Percentiles rank a stretch among this genome's conserved stretches.
Evolutionary conservation across 345 rosid genomes (phyloP).

Genomic region (Rhodomyrtus tomentosa): DNA sequence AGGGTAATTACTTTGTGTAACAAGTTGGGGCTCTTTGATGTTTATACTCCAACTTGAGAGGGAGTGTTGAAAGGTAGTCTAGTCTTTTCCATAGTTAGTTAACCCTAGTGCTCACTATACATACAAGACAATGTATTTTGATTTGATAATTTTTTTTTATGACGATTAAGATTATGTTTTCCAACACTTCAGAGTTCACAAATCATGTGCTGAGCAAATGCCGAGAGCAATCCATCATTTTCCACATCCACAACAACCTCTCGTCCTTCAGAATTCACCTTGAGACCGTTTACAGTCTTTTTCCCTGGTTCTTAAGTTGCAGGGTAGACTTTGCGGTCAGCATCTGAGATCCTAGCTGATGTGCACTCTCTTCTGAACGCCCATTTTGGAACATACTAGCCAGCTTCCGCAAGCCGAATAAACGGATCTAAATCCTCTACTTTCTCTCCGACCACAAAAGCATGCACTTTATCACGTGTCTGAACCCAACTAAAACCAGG

Average conservation of each 20-base stretch:
- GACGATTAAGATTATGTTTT: no score
- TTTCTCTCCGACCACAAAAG: slow-evolving; percentile 24
- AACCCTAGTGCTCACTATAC: no score
- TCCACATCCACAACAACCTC: not conserved
- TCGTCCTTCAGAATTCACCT: not conserved
- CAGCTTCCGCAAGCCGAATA: slow-evolving; percentile 3
- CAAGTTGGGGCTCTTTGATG: no score
- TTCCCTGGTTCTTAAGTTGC: not conserved
- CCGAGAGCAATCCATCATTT: not conserved
- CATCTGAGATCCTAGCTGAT: not conserved
- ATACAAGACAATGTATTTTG: no score
- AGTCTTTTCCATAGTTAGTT: no score
- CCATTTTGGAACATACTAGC: not conserved
- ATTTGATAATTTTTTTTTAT: no score
- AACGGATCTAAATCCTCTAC: slow-evolving; percentile 5
- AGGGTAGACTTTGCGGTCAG: not conserved
- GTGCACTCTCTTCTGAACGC: not conserved
- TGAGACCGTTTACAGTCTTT: not conserved
- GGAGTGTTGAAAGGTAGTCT: no score
- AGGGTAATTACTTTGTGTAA: no score
- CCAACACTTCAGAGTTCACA: not conserved
- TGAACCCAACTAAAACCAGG: slow-evolving; percentile 55
- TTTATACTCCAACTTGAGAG: no score
- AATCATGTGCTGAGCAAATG: not conserved
- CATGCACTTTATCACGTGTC: slow-evolving; percentile 17